Conservation (phyloP, 2,329 filamentous ascomycete species). For the Eutypella sp. region DNA sequence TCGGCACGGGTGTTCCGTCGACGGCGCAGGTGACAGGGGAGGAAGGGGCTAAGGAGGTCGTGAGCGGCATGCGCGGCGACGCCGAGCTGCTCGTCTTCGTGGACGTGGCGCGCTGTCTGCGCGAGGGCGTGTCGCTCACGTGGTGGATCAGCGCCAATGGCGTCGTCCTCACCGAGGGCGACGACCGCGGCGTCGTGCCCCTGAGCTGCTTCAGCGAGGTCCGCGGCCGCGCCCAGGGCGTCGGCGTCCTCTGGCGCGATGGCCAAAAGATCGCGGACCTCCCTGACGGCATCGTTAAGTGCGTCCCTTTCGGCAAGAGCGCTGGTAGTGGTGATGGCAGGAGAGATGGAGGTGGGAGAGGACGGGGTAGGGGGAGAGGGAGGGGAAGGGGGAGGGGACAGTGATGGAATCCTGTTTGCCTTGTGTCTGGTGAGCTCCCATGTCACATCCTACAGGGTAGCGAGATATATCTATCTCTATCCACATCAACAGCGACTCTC, state of each 20-base stretch:
- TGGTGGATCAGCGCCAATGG: conserved; percentile 81
- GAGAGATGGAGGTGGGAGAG: conserved; percentile 30
- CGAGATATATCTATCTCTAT: too few species aligned
- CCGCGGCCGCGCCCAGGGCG: conserved; percentile 52
- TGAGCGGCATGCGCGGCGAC: conserved; percentile 76
- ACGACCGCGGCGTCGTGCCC: conserved; percentile 57
- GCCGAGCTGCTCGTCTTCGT: conserved; percentile 76
- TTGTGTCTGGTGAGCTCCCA: too few species aligned
- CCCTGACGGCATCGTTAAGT: conserved; percentile 52
- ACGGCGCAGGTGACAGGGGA: conserved; percentile 6
- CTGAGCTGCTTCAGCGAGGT: conserved; percentile 68
- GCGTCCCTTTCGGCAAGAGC: conserved; percentile 43
- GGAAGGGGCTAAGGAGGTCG: conserved; percentile 37
- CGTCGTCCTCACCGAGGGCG: conserved; percentile 62
- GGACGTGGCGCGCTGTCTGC: conserved; percentile 63
- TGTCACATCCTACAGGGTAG: too few species aligned
- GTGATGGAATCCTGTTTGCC: too few species aligned
- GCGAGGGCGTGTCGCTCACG: conserved; percentile 48
- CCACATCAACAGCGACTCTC: too few species aligned
- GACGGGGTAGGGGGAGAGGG: conserved; percentile 19
- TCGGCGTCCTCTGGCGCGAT: conserved; percentile 65
- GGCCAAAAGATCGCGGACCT: conserved; percentile 64
- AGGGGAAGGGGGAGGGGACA: conserved; percentile 17
- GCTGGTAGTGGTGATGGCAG: conserved; percentile 30
- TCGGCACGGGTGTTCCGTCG: conserved; percentile 67